Conservation (phyloP, 2,329 filamentous ascomycete species). For the Aureobasidium melanogenum region DNA sequence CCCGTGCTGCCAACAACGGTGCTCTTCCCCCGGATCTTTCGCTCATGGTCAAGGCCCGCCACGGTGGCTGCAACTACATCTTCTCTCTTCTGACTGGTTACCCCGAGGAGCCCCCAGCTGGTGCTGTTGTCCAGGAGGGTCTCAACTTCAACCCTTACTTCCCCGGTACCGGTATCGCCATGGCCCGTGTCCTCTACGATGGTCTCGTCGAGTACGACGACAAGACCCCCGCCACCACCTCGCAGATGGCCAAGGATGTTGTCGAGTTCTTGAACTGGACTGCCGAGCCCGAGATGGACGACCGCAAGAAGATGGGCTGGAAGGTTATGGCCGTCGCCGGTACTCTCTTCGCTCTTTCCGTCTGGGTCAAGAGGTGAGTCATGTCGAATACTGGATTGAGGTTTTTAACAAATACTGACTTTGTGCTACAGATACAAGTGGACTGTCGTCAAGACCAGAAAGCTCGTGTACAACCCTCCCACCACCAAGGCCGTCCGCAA, state of each 20-base stretch:
- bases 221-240: conserved; percentile 83
- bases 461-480: conserved; percentile 81
- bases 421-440: conserved; percentile 69
- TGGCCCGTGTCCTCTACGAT: conserved; percentile 97
- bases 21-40: conserved; percentile 95
- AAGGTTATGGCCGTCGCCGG: conserved; percentile 81
- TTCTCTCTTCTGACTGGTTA: conserved; percentile 96
- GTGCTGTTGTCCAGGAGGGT: conserved; percentile 73
- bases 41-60: conserved; percentile 93
- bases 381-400: background rate
- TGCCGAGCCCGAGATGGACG: conserved; percentile 97
- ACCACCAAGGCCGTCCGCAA: conserved; percentile 9
- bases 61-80: conserved; percentile 98
- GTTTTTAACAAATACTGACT: conserved; percentile 21
- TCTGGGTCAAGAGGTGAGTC: conserved; percentile 83
- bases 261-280: conserved; percentile 99
- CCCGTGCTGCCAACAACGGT: conserved; percentile 95
- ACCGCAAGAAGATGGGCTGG: conserved; percentile 99
- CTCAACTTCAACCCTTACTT: conserved; percentile 99
- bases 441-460: conserved; percentile 89
- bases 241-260: conserved; percentile 99
- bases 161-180: conserved; percentile 96
- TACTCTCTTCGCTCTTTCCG: conserved; percentile 72
- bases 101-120: conserved; percentile 89
- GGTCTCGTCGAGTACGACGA: conserved; percentile 98